A percentile compares a stretch with the other conserved stretches of the same genome.
phyloP scores from a whole-genome alignment of 768 basidiomycete species.

The Phylloporus sp. region DNA sequence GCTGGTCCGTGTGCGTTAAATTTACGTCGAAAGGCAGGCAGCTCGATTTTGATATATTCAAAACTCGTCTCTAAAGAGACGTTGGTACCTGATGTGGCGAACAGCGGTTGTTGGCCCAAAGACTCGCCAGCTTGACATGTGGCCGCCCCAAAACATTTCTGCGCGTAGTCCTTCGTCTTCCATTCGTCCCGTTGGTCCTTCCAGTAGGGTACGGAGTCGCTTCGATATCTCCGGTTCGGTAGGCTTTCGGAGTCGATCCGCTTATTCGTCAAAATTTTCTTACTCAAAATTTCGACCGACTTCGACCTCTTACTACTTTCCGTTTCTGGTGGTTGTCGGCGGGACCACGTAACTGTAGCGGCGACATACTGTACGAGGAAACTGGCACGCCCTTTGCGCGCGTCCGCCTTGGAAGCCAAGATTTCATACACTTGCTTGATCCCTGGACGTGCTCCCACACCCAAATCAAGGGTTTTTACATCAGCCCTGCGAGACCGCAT shows the following conservation, averaged over 20 bases:
- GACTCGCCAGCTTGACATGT: slow-evolving; percentile 16
- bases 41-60: slow-evolving; percentile 9
- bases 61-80: neutral
- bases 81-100: slow-evolving; percentile 4
- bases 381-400: slow-evolving; percentile 28
- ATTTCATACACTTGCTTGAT: slow-evolving; percentile 12
- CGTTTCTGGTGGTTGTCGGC: slow-evolving; percentile 13
- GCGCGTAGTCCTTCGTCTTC: slow-evolving; percentile 4
- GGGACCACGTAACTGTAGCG: slow-evolving; percentile 10
- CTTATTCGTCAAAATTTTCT: slow-evolving; percentile 9
- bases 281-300: slow-evolving; percentile 8
- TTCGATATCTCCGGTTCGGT: slow-evolving; percentile 2
- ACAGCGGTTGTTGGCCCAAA: neutral
- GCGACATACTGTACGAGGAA: slow-evolving; percentile 19
- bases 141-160: slow-evolving; percentile 23
- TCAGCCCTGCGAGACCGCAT: slow-evolving; percentile 18
- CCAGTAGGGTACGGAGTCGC: slow-evolving; percentile 3
- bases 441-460: slow-evolving; percentile 13
- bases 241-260: neutral
- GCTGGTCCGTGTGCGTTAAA: slow-evolving; percentile 5
- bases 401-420: slow-evolving; percentile 16
- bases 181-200: slow-evolving; percentile 24
- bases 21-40: slow-evolving; percentile 20
- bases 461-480: slow-evolving; percentile 20
- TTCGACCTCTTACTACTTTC: neutral